Conservation (phyloP, 208 protist genomes). For the Crithidia brevicula region DNA sequence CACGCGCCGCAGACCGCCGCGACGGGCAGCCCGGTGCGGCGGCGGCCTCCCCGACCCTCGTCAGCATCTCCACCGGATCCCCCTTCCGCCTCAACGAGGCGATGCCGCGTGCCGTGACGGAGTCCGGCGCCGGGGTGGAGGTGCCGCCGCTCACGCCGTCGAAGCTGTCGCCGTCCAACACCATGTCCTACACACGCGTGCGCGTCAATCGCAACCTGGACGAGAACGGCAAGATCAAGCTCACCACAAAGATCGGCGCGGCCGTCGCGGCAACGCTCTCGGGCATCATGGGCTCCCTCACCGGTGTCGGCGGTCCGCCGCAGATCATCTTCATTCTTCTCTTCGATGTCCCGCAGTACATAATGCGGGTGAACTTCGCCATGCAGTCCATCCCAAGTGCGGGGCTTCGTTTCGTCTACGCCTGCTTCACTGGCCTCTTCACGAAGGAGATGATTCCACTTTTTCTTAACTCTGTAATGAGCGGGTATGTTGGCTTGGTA, state of each 20-base stretch:
- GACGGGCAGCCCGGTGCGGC: not conserved
- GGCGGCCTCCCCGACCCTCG: constrained; percentile 14
- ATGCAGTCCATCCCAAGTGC: constrained; percentile 44
- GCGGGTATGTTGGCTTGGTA: constrained; percentile 36
- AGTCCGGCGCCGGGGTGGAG: constrained; percentile 4
- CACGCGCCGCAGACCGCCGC: not conserved
- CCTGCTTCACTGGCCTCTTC: constrained; percentile 28
- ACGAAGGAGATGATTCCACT: constrained; percentile 35
- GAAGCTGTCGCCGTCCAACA: constrained; percentile 37
- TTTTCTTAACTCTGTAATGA: constrained; percentile 31
- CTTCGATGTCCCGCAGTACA: constrained; percentile 54
- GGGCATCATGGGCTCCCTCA: constrained; percentile 49
- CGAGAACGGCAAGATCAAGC: constrained; percentile 39
- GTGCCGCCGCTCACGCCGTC: constrained; percentile 29
- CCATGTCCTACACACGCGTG: constrained; percentile 42
- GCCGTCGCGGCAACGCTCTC: constrained; percentile 25
- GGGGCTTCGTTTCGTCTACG: constrained; percentile 40
- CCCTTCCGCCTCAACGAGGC: constrained; percentile 37
- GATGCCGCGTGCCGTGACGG: constrained; percentile 20
- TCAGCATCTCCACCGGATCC: constrained; percentile 28
- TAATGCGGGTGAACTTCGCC: constrained; percentile 45
- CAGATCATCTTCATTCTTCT: constrained; percentile 54
- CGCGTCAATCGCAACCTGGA: constrained; percentile 49
- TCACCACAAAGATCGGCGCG: constrained; percentile 33
- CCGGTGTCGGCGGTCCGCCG: constrained; percentile 40